Evolutionary conservation across 768 basidiomycete species (phyloP), one percentile per base, ranked within the genome.

Genomic region (Pleurotus salmoneostramineus): DNA sequence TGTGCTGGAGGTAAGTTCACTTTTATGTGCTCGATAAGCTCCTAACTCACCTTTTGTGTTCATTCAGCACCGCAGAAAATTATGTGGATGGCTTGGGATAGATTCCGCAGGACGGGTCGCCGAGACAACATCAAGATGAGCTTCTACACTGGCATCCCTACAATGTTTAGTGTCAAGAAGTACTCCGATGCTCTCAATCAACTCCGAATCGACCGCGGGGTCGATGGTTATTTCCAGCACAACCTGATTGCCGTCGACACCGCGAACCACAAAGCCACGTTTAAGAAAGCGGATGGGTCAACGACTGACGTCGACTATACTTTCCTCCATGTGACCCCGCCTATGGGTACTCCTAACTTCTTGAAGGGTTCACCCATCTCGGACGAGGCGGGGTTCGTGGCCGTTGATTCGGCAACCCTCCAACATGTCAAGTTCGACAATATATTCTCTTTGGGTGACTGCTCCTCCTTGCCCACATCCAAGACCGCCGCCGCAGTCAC

Each of bases 21-120:
- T n/a, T 10, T 17, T 10, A 11, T 17, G 50, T 14, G 31, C 6
- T 44, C 2, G 42, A 51, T 45, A 6, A n/a, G 10, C 34, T 31
- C 35, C 27, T 15, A 5, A 37, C 11, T 33, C 21, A 10, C 56
- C 21, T 14, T 15, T 45, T 2, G 35, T 21, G 44, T 12, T 62
- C 50, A 31, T 43, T 17, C 62, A 91, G 89, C 88, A 12, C 89
- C 91, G 15, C 91, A 93, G 68, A 94, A 95, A 72, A 90, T 95
- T 56, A 94, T 96, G 91, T 96, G 93, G 93, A 93, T 94, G 90
- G 90, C 91, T 47, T 93, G 91, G 91, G 91, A 95, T 67, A 77
- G 85, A 49, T 93, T 81, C 69, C 78, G 80, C 57, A 77, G 71
- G 66, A 88, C 89, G 7, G 77, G 78, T 2, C 81, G 89, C 15